Conservation (phyloP, 345 rosid genomes). For the Eucalyptus pauciflora region DNA sequence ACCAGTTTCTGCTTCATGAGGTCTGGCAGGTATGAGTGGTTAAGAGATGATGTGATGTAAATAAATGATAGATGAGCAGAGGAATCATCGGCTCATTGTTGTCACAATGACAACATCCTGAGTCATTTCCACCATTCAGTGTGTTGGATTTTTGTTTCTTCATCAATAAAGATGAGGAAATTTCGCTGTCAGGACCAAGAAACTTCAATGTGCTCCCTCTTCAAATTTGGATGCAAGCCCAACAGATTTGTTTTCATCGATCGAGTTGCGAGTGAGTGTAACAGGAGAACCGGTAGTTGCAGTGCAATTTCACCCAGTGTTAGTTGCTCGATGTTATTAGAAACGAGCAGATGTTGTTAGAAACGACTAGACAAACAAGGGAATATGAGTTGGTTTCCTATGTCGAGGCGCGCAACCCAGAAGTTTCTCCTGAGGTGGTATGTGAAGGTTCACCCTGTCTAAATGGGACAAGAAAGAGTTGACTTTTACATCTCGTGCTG, state of each 20-base stretch:
- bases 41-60: not conserved
- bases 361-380: not conserved
- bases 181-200: not conserved
- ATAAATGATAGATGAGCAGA: not conserved
- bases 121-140: not conserved
- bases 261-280: not conserved
- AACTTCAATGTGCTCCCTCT: not conserved
- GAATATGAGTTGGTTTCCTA: not conserved
- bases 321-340: not conserved
- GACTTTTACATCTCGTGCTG: not conserved
- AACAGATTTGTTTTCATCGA: not conserved
- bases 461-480: not conserved
- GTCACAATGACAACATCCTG: not conserved
- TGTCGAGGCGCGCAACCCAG: not conserved
- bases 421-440: not conserved
- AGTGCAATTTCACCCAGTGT: not conserved
- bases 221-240: not conserved
- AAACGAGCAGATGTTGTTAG: not conserved
- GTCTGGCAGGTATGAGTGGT: not conserved
- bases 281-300: not conserved
- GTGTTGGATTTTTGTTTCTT: not conserved
- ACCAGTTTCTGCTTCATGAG: not conserved
- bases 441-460: not conserved
- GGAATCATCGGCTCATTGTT: not conserved
- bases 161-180: not conserved